These are phyloP conservation scores for Lophiostoma macrostomum DNA, from an alignment of 495 filamentous ascomycete species.

Conservation along the genomic window DNA sequence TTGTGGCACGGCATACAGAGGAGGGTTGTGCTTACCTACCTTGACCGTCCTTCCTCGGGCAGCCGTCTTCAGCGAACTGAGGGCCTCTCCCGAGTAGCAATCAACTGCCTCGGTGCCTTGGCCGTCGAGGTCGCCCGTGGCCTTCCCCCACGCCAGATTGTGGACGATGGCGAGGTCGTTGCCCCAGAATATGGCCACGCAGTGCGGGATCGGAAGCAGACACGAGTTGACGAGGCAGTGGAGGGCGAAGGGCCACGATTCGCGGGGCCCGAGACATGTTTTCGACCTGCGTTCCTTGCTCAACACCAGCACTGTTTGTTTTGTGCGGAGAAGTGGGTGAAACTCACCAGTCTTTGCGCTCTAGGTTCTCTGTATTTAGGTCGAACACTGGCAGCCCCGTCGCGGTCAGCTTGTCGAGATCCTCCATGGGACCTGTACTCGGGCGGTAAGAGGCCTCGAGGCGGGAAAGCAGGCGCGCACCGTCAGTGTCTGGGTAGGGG, in stretches of 20 bases:
- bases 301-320: neutral
- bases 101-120: constrained; percentile 26
- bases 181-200: constrained; percentile 39
- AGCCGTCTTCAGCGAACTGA: constrained; percentile 20
- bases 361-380: constrained; percentile 19
- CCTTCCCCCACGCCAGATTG: constrained; percentile 37
- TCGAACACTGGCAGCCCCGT: constrained; percentile 23
- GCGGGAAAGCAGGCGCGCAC: too few relatives aligned
- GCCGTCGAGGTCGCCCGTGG: constrained; percentile 17
- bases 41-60: constrained; percentile 31
- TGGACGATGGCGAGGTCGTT: constrained; percentile 29
- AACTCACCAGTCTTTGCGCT: constrained; percentile 19
- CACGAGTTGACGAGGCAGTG: constrained; percentile 26
- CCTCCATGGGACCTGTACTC: constrained; percentile 15
- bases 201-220: constrained; percentile 35
- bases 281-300: constrained; percentile 17
- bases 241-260: constrained; percentile 34
- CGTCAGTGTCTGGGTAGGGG: too few relatives aligned
- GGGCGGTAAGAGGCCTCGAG: neutral
- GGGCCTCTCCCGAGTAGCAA: constrained; percentile 19
- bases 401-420: constrained; percentile 21
- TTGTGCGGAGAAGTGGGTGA: neutral
- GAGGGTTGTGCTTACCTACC: constrained; percentile 28
- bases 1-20: neutral
- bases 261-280: constrained; percentile 30